Percentiles rank a stretch among this genome's conserved stretches.
Conservation (phyloP, 129 eudicot species). For the Arctium minus region DNA sequence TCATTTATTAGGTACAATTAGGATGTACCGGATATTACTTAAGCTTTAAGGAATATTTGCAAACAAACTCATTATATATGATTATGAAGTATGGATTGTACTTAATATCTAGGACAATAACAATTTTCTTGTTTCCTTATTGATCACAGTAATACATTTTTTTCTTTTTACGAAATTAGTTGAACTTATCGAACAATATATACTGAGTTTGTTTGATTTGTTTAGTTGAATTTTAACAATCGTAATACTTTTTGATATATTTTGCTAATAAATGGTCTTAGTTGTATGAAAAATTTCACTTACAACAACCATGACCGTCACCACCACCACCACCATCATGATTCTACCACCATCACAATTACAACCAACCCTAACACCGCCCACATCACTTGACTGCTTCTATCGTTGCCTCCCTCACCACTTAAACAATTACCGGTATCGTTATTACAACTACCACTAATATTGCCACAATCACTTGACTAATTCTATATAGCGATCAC, state of each 20-base stretch:
- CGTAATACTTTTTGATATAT: not conserved
- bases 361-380: no score
- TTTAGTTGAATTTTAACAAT: not conserved
- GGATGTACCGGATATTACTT: not conserved
- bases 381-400: no score
- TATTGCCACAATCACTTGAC: not conserved
- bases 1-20: not conserved
- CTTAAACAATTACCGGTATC: no score
- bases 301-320: not conserved
- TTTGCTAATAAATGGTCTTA: not conserved
- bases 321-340: no score
- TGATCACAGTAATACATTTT: not conserved
- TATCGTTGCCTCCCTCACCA: no score
- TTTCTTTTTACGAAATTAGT: not conserved
- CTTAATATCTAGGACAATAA: not conserved
- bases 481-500: not conserved
- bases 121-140: not conserved
- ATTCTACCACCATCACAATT: no score
- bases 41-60: not conserved
- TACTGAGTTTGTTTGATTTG: not conserved
- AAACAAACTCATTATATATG: not conserved
- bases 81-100: not conserved
- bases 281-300: not conserved
- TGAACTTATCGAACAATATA: not conserved
- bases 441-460: no score